A percentile compares a stretch with the other conserved stretches of the same genome.
Evolutionary conservation across 2,329 filamentous ascomycete genomes (phyloP).

Genomic region (Claviceps africana): DNA sequence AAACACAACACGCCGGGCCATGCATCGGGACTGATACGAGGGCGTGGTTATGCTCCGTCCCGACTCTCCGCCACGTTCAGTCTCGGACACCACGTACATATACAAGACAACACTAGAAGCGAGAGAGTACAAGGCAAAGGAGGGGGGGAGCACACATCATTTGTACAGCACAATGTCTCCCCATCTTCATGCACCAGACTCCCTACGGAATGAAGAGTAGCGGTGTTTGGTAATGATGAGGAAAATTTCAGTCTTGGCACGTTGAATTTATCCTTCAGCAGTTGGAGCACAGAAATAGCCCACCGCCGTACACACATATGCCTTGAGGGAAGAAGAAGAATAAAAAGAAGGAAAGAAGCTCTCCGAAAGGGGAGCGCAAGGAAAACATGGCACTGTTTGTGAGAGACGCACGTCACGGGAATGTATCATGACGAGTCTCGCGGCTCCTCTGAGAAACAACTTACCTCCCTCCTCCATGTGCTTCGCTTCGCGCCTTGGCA

Average conservation of each 20-base stretch:
- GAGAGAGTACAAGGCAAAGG: not conserved
- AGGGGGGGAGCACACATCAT: not conserved
- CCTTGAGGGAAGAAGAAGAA: slow-evolving; percentile 13
- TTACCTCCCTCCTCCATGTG: not conserved
- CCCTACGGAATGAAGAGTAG: slow-evolving; percentile 23
- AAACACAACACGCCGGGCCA: not conserved
- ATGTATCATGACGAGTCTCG: not conserved
- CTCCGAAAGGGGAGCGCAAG: not conserved
- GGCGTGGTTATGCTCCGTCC: not conserved
- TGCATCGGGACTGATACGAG: not conserved
- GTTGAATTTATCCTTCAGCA: slow-evolving; percentile 42
- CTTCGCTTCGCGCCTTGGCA: not conserved
- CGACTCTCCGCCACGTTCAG: no score
- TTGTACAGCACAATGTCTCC: slow-evolving; percentile 25
- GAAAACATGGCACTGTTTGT: no score
- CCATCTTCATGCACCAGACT: slow-evolving; percentile 42
- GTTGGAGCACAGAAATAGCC: slow-evolving; percentile 34
- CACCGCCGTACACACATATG: slow-evolving; percentile 48
- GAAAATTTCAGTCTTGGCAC: slow-evolving; percentile 38
- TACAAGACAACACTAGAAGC: no score
- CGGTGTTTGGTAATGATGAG: slow-evolving; percentile 47
- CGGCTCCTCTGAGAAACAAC: not conserved
- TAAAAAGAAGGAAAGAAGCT: not conserved
- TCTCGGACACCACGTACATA: no score
- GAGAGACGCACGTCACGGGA: not conserved